Evolutionary conservation across 225 moss, liverwort and hornwort species (phyloP).

Genomic region (Bryum argenteum): DNA sequence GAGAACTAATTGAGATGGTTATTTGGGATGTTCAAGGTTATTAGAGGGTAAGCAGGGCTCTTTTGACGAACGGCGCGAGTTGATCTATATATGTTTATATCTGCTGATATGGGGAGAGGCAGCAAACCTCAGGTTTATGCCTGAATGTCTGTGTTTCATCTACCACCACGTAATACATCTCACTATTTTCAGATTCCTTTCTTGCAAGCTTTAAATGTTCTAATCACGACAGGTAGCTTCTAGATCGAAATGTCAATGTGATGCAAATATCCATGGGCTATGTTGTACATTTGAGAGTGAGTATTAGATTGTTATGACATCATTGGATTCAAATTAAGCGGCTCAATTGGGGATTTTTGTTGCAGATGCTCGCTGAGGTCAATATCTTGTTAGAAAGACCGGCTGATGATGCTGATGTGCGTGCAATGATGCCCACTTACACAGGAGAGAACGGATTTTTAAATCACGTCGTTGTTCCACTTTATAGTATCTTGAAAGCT

Average conservation of each 20-base stretch:
- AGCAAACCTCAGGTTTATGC: conserved; percentile 94
- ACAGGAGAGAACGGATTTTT: conserved; percentile 78
- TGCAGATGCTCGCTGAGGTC: conserved; percentile 89
- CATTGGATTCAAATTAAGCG: conserved; percentile 8
- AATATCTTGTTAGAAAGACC: conserved; percentile 76
- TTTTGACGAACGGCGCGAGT: conserved; percentile 67
- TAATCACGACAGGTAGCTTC: neutral
- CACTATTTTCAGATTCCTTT: conserved; percentile 11
- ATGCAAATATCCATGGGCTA: neutral
- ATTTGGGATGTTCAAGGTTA: conserved; percentile 40
- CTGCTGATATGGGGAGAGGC: conserved; percentile 99
- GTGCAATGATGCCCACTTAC: conserved; percentile 77
- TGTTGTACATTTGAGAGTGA: neutral
- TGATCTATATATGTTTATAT: conserved; percentile 82
- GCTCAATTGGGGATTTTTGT: conserved; percentile 15
- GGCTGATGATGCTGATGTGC: conserved; percentile 53
- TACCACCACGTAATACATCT: conserved; percentile 74
- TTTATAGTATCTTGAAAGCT: conserved; percentile 72
- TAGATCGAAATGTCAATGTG: neutral
- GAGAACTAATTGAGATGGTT: conserved; percentile 4
- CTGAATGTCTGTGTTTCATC: conserved; percentile 93
- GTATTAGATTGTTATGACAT: neutral
- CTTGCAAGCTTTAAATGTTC: neutral
- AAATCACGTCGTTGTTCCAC: conserved; percentile 72
- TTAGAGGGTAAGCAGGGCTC: conserved; percentile 48